A percentile compares a stretch with the other conserved stretches of the same genome.
Evolutionary conservation across 768 basidiomycete genomes (phyloP).

Genomic region (Hygrocybe punicea): DNA sequence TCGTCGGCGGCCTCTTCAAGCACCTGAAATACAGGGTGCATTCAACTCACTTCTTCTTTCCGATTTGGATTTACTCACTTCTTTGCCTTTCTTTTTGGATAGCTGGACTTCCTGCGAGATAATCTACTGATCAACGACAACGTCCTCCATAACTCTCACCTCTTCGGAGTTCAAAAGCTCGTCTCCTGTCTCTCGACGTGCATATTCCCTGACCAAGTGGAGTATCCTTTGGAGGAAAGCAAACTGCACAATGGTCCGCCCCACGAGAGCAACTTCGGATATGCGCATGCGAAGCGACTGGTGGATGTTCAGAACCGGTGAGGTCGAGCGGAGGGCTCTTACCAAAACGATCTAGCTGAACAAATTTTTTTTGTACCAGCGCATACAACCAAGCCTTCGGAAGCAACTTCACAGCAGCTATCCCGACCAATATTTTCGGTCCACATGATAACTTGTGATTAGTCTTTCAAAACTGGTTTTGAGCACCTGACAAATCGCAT

Average conservation of each 20-base stretch:
- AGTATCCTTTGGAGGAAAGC: conserved; percentile 87
- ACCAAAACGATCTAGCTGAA: no score
- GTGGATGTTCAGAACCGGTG: conserved; percentile 95
- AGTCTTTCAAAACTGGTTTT: background rate
- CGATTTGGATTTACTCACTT: background rate
- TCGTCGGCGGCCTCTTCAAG: conserved; percentile 91
- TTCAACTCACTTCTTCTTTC: background rate
- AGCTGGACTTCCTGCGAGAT: conserved; percentile 91
- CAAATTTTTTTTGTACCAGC: conserved; percentile 37
- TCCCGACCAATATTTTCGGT: conserved; percentile 97
- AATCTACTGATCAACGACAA: conserved; percentile 96
- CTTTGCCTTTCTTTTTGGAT: background rate
- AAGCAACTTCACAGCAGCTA: conserved; percentile 93
- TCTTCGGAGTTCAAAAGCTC: conserved; percentile 65
- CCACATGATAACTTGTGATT: conserved; percentile 88
- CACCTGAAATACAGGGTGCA: conserved; percentile 91
- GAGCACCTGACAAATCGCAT: conserved; percentile 1
- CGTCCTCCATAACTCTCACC: conserved; percentile 73
- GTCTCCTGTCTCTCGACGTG: conserved; percentile 96
- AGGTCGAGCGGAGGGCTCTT: conserved; percentile 19
- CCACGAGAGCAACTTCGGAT: conserved; percentile 94
- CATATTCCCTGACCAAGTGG: conserved; percentile 93
- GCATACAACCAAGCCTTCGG: conserved; percentile 96
- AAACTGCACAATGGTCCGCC: conserved; percentile 92
- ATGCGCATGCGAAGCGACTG: conserved; percentile 92